Percentiles rank a stretch among this genome's conserved stretches.
Conservation (phyloP, 129 eudicot species). For the Tagetes erecta region DNA sequence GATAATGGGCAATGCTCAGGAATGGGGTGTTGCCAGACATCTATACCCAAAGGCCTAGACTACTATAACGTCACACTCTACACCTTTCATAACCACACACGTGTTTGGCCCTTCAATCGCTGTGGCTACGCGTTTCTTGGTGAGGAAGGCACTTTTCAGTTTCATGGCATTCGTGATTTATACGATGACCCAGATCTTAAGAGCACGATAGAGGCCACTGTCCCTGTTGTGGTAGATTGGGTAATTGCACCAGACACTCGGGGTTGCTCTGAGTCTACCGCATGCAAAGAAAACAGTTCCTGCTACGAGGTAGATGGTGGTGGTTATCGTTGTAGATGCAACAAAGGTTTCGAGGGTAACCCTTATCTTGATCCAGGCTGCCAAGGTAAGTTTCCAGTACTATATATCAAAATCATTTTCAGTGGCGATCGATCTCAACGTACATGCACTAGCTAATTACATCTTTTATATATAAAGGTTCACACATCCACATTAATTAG, state of each 20-base stretch:
- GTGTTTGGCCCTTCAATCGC: conserved; percentile 14
- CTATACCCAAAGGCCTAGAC: conserved; percentile 34
- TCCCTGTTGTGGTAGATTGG: conserved; percentile 26
- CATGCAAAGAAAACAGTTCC: conserved; percentile 20
- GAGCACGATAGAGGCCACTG: not conserved
- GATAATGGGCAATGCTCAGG: conserved; percentile 35
- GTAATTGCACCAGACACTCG: conserved; percentile 1
- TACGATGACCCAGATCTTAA: not conserved
- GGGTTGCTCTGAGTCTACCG: not conserved
- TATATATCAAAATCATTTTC: too few relatives aligned
- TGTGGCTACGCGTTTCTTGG: conserved; percentile 43
- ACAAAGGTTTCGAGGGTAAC: conserved; percentile 20
- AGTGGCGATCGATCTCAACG: too few relatives aligned
- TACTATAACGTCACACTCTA: not conserved
- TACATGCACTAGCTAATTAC: too few relatives aligned
- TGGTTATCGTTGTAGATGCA: conserved; percentile 28
- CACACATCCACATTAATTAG: too few relatives aligned
- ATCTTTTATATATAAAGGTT: too few relatives aligned
- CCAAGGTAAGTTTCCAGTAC: conserved; percentile 15
- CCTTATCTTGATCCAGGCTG: conserved; percentile 23
- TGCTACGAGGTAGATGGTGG: conserved; percentile 21
- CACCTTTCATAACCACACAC: not conserved
- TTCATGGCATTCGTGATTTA: conserved; percentile 26
- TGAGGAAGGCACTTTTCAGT: conserved; percentile 25
- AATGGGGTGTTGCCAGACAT: conserved; percentile 40